phyloP scores from a whole-genome alignment of 2,329 filamentous ascomycete species.

The Coniochaeta pulveracea region DNA sequence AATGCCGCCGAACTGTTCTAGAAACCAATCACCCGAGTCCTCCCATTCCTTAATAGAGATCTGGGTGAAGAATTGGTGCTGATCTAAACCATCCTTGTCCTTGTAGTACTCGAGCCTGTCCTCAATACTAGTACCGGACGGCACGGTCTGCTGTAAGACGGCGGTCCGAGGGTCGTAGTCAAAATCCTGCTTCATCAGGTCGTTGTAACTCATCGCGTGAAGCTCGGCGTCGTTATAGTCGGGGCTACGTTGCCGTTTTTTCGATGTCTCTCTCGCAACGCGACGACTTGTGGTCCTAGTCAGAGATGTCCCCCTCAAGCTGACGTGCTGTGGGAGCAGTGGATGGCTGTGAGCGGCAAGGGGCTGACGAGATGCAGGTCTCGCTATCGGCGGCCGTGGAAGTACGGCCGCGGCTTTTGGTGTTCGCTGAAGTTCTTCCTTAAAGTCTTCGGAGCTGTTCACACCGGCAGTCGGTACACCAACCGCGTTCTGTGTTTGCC shows the following conservation, averaged over 20 bases:
- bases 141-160: slow-evolving; percentile 20
- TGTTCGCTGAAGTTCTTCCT: slow-evolving; percentile 16
- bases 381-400: neutral
- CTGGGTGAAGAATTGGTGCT: slow-evolving; percentile 37
- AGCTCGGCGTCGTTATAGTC: slow-evolving; percentile 48
- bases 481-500: slow-evolving; percentile 16
- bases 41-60: slow-evolving; percentile 49
- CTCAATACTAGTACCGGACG: slow-evolving; percentile 27
- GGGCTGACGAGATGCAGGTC: slow-evolving; percentile 1
- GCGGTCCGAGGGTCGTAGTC: slow-evolving; percentile 43
- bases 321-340: neutral
- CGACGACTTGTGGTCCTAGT: slow-evolving; percentile 10
- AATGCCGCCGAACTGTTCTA: slow-evolving; percentile 38
- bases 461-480: slow-evolving; percentile 13
- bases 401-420: slow-evolving; percentile 10
- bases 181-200: slow-evolving; percentile 40
- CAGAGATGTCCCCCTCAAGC: slow-evolving; percentile 8
- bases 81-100: slow-evolving; percentile 27
- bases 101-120: slow-evolving; percentile 39
- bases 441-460: slow-evolving; percentile 15
- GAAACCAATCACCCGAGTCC: slow-evolving; percentile 47
- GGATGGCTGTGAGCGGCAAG: slow-evolving; percentile 2
- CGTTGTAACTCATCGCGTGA: slow-evolving; percentile 39
- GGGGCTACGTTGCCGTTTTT: slow-evolving; percentile 30
- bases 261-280: slow-evolving; percentile 15